Evolutionary conservation across 1,139 yeast genomes (phyloP), one percentile per base, ranked within the genome.

Genomic region (Suhomyces atakaporum): DNA sequence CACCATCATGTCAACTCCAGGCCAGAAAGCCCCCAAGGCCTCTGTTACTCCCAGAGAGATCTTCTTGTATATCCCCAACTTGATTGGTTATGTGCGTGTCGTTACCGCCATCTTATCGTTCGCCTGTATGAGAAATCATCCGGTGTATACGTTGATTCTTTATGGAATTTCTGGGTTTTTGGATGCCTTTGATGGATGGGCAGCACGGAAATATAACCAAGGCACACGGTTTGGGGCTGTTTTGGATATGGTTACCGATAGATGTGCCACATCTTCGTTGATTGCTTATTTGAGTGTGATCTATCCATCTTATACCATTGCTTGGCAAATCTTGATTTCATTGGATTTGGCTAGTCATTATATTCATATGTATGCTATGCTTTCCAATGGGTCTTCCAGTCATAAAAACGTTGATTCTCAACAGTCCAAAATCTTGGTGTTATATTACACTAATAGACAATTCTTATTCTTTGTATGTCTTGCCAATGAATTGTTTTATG

Each of bases 361-460:
- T 66, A 87, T 94, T 85, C 98, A 94, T 69, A 92, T 94, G 98
- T 90, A 90, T 61, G 96, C 97, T 36, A 86, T 88, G 71, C 68
- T 90, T 52, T 75, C 82, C 35, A 71, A 80, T 31, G 97, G 97
- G 10, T 81, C 86, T 8, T 56, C 77, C 11, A 80, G 90, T 27
- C 99, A 94, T 67, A 94, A 94, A 69, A 78, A 80, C 49, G 87
- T 94, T 40, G 86, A 81, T 44, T 70, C 77, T 49, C 79, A 80
- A 47, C 80, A 85, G 34, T 79, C 83, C 45, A 77, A 79, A 71
- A 72, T 92, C 39, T 73, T 94, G 56, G 77, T 83, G 48, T 73
- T 90, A 47, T 94, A 94, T 70, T 94, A 94, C 66, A 86, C 89
- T 43, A 84, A 87, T 69, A 78, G 89, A 53, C 77, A 62, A 18